Evolutionary conservation across 192 early-diverging fungal species (phyloP), one percentile per base, ranked within the genome.

Genomic region (Podila epicladia): DNA sequence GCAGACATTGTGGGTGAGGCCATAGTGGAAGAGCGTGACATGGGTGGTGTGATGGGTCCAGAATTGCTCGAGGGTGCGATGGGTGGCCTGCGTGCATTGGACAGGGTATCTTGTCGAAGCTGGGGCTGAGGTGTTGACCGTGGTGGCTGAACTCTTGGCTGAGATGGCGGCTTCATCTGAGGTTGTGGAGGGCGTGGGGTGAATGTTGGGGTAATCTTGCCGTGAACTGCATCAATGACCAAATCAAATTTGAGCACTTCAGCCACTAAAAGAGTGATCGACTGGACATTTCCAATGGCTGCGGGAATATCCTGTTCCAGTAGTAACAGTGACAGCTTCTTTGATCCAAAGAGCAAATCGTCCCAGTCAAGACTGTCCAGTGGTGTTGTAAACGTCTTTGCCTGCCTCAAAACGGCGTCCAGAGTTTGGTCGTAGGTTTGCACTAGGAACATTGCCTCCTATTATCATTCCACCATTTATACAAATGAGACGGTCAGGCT

Each of bases 281-380:
- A 57, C 8, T 72, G 70, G 37, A 79, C 45, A 28, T 67, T 45
- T 1, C 38, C 70, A 11, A 79, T 45, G 4, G 75, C 64, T 26
- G 65, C 70, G 0, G 5, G 31, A 4, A 45, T 24, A 28, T 79
- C 75, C 9, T 35, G 61, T 0, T 51, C 65, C 9, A 20, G 57
- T 41, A 72, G 24, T 9, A 72, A 15, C 1, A 1, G 48, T 48
- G 67, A 72, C n/a, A 79, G 65, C 59, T 72, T 72, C 4, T 71
- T 69, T 12, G 70, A 9, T 1, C 75, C 75, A 64, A 79, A 67
- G 6, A 51, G 3, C 28, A 79, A 26, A 29, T 79, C 75, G 5
- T 72, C 75, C 75, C 75, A 79, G 37, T 79, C 75, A 11, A 72
- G 61, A 12, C 64, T 71, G 60, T 79, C 75, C 51, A 79, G 33